Evolutionary conservation across 495 filamentous ascomycete genomes (phyloP).

Genomic region (Penicillium diatomitis): DNA sequence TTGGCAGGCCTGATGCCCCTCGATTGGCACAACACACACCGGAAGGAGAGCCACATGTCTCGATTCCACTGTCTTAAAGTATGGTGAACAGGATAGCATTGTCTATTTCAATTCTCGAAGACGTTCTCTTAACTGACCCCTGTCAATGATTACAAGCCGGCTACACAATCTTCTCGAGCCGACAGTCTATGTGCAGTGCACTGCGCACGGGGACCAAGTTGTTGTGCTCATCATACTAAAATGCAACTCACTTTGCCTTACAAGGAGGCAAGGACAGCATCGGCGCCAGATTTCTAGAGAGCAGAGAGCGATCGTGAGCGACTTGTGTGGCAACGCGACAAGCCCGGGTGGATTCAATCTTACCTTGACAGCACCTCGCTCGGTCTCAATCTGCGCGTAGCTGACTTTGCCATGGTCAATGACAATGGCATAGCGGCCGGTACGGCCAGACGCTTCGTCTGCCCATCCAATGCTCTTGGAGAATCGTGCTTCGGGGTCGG

Average conservation of each 20-base stretch:
- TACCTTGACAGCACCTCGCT: conserved; percentile 45
- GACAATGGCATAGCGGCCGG: conserved; percentile 75
- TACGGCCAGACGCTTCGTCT: conserved; percentile 49
- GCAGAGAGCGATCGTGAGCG: not conserved
- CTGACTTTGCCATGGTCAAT: conserved; percentile 81
- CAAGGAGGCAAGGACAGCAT: conserved; percentile 47
- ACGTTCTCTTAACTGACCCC: no score
- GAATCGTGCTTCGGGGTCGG: conserved; percentile 67
- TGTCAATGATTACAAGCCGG: no score
- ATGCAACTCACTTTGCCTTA: not conserved
- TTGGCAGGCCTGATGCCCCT: no score
- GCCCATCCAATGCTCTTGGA: conserved; percentile 75
- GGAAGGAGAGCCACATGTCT: no score
- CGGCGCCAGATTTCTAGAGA: conserved; percentile 57
- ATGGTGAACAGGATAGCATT: no score
- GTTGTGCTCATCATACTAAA: no score
- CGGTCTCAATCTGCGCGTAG: conserved; percentile 75
- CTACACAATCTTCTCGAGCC: no score
- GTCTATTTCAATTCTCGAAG: no score
- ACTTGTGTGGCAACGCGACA: not conserved
- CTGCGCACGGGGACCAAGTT: no score
- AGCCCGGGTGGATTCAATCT: not conserved
- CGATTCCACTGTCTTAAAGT: no score
- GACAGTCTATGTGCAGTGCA: no score
- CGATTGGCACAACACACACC: no score